These are phyloP conservation scores for Lathyrus tuberosus DNA, from an alignment of 306 rosid genomes.

Conservation along the genomic window DNA sequence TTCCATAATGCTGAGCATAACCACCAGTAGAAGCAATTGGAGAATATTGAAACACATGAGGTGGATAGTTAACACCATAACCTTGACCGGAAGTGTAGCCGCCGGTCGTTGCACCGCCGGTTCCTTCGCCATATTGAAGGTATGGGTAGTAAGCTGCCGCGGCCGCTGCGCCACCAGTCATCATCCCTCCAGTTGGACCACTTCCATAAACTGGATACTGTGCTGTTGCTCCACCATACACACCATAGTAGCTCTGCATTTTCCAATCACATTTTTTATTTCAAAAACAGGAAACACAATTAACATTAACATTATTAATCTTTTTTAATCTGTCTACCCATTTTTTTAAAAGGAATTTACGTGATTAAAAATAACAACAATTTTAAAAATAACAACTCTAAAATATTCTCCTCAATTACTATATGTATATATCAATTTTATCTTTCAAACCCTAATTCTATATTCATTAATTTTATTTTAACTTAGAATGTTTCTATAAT, in stretches of 20 bases:
- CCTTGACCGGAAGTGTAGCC: constrained; percentile 63
- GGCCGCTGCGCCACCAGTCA: constrained; percentile 62
- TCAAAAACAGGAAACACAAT: too few relatives aligned
- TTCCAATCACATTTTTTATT: neutral
- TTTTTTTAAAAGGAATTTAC: too few relatives aligned
- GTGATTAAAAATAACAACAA: too few relatives aligned
- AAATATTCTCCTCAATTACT: too few relatives aligned
- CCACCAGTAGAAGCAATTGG: constrained; percentile 68
- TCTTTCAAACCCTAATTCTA: too few relatives aligned
- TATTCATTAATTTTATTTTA: too few relatives aligned
- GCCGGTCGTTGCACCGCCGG: constrained; percentile 36
- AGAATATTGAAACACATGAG: constrained; percentile 77
- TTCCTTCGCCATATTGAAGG: constrained; percentile 70
- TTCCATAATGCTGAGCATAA: constrained; percentile 74
- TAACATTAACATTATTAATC: too few relatives aligned
- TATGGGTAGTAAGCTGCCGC: constrained; percentile 72
- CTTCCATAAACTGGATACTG: constrained; percentile 83
- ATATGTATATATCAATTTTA: too few relatives aligned
- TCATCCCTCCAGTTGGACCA: constrained; percentile 71
- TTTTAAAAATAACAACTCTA: too few relatives aligned
- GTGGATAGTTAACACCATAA: constrained; percentile 81
- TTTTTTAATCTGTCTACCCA: too few relatives aligned
- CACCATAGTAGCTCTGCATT: constrained; percentile 82
- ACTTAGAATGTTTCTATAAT: too few relatives aligned
- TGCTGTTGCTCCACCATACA: constrained; percentile 81